A percentile compares a stretch with the other conserved stretches of the same genome.
Conservation (phyloP, 139 green algal species). For the Auxenochlorella pyrenoidosa region DNA sequence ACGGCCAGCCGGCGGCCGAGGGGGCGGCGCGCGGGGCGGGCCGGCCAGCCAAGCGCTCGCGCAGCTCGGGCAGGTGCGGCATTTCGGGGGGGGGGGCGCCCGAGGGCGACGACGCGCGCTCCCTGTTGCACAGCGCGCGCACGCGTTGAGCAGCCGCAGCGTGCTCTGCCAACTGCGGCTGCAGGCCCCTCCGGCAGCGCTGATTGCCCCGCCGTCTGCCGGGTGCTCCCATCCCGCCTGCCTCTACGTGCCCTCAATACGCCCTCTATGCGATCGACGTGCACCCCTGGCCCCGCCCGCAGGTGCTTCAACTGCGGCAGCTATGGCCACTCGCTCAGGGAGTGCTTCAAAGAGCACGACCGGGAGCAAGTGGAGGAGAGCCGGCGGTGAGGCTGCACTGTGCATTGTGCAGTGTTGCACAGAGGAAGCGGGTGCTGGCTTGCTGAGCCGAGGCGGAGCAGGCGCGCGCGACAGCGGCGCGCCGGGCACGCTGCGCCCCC, state of each 20-base stretch:
- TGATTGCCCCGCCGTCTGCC: background rate
- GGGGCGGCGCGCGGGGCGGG: background rate
- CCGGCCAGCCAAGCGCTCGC: background rate
- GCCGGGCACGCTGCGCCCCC: too few species aligned
- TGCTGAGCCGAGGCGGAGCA: too few species aligned
- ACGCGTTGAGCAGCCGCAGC: background rate
- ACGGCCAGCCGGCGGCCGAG: background rate
- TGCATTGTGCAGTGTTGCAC: too few species aligned
- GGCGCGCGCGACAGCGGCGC: too few species aligned
- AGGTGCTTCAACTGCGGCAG: slow-evolving; percentile 57
- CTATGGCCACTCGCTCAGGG: slow-evolving; percentile 37
- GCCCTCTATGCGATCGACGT: too few species aligned
- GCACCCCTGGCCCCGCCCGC: background rate
- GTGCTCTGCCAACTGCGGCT: too few species aligned
- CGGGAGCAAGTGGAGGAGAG: slow-evolving; percentile 16
- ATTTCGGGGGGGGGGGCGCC: background rate
- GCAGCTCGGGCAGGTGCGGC: background rate
- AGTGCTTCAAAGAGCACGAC: slow-evolving; percentile 35
- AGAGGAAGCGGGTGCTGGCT: too few species aligned
- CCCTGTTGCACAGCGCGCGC: too few species aligned
- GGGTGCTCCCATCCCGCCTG: too few species aligned
- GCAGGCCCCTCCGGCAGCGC: too few species aligned
- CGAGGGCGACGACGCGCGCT: too few species aligned
- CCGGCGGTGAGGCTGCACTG: background rate
- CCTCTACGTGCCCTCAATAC: too few species aligned